Percentiles rank a stretch among this genome's conserved stretches.
phyloP scores from a whole-genome alignment of 768 basidiomycete genomes.

The Omphalotus guepiniiformis region DNA sequence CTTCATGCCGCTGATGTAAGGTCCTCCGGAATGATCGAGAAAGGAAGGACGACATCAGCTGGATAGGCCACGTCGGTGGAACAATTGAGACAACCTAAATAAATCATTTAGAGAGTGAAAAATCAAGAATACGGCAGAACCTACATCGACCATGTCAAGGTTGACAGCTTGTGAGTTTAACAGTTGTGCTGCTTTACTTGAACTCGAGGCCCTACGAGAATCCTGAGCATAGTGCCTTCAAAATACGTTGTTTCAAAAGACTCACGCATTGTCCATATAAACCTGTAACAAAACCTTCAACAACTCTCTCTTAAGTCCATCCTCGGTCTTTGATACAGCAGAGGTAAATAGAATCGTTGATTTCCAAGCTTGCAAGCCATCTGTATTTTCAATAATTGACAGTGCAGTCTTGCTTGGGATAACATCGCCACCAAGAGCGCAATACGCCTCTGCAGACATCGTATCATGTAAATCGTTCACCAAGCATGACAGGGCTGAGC shows the following conservation, averaged over 20 bases:
- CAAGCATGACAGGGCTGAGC: conserved; percentile 59
- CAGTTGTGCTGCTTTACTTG: conserved; percentile 60
- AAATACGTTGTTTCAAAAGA: conserved; percentile 9
- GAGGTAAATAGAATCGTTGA: conserved; percentile 15
- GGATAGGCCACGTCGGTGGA: conserved; percentile 74
- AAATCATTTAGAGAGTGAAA: conserved; percentile 6
- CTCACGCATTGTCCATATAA: conserved; percentile 76
- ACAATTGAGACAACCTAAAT: conserved; percentile 58
- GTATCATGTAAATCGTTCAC: conserved; percentile 69
- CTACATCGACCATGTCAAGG: conserved; percentile 73
- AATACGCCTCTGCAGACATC: conserved; percentile 81
- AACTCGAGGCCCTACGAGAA: conserved; percentile 41
- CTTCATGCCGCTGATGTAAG: conserved; percentile 66
- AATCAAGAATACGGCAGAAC: conserved; percentile 20
- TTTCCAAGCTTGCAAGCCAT: conserved; percentile 35
- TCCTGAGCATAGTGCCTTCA: not conserved
- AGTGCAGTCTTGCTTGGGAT: conserved; percentile 57
- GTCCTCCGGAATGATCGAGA: conserved; percentile 73
- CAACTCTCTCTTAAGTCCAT: conserved; percentile 50
- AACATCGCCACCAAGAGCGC: conserved; percentile 73
- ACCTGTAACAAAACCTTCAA: conserved; percentile 73
- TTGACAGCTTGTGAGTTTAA: conserved; percentile 78
- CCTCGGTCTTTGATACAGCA: conserved; percentile 29
- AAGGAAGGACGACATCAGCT: conserved; percentile 70
- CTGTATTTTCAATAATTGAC: conserved; percentile 42